phyloP scores from a whole-genome alignment of 225 moss, liverwort and hornwort genomes.

The Sphagnum tenellum region DNA sequence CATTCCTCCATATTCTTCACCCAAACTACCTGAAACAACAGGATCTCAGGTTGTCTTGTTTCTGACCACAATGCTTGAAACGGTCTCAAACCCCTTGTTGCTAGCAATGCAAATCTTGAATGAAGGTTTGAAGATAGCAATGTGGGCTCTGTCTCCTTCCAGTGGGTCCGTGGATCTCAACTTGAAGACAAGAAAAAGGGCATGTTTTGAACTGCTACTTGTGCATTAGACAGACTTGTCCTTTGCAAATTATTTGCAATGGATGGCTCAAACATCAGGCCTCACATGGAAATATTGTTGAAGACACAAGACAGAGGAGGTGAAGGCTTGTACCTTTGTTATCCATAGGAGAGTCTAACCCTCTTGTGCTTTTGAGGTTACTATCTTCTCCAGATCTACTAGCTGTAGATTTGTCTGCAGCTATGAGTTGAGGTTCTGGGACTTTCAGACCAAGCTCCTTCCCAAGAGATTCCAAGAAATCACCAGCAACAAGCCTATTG shows the following conservation, averaged over 20 bases:
- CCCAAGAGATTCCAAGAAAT: constrained; percentile 84
- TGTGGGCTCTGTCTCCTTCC: too few relatives aligned
- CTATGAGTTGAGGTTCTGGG: constrained; percentile 25
- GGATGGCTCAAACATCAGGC: too few relatives aligned
- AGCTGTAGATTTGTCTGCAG: constrained; percentile 18
- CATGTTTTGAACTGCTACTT: neutral
- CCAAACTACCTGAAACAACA: neutral
- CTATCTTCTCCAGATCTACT: constrained; percentile 13
- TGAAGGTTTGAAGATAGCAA: too few relatives aligned
- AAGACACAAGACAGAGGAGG: constrained; percentile 4
- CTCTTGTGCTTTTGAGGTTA: neutral
- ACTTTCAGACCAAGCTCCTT: constrained; percentile 85
- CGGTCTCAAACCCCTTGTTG: too few relatives aligned
- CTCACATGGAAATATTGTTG: constrained; percentile 1
- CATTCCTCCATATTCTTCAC: neutral
- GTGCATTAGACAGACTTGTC: neutral
- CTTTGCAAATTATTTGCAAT: too few relatives aligned
- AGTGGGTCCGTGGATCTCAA: neutral
- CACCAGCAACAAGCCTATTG: constrained; percentile 74
- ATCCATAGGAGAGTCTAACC: neutral
- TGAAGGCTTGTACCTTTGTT: constrained; percentile 6
- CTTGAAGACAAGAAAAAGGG: neutral
- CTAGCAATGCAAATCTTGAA: too few relatives aligned
- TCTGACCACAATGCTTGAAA: too few relatives aligned
- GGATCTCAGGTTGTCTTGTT: too few relatives aligned